Percentiles rank a stretch among this genome's conserved stretches.
These are phyloP conservation scores for Fusarium vanettenii DNA, from an alignment of 2,329 filamentous ascomycete species.

Conservation along the genomic window DNA sequence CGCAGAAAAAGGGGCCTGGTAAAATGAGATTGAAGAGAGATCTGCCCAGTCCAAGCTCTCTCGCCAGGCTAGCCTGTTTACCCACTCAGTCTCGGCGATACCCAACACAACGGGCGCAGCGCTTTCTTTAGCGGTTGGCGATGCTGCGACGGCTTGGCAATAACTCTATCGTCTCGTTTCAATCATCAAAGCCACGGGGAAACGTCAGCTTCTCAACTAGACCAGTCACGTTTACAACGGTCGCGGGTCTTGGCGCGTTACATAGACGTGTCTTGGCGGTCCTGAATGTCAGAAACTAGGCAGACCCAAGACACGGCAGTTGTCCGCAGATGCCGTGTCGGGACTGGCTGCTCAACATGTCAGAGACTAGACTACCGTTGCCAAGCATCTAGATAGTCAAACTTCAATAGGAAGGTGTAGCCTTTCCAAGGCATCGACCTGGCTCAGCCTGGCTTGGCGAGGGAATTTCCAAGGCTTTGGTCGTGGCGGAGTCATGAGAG, in stretches of 20 bases:
- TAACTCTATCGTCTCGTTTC: background rate
- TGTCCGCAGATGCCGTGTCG: background rate
- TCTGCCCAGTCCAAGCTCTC: background rate
- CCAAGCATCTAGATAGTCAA: background rate
- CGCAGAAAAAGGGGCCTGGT: background rate
- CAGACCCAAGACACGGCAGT: background rate
- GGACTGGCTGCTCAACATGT: background rate
- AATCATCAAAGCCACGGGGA: constrained; percentile 5
- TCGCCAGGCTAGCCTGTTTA: background rate
- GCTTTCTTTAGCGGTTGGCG: background rate
- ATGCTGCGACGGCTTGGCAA: background rate
- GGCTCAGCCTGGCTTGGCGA: background rate
- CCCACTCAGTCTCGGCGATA: background rate
- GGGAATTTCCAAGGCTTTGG: background rate
- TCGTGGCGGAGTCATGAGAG: background rate
- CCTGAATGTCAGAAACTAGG: background rate
- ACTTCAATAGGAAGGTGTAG: background rate
- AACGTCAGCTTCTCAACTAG: background rate
- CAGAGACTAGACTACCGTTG: background rate
- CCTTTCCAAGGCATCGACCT: background rate
- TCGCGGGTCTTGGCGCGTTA: background rate
- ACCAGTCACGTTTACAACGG: background rate
- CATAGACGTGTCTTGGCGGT: background rate
- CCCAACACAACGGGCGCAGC: background rate
- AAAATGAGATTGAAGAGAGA: background rate